These are phyloP conservation scores for Pseudogymnoascus sp. DNA, from an alignment of 2,329 filamentous ascomycete genomes.

Conservation along the genomic window DNA sequence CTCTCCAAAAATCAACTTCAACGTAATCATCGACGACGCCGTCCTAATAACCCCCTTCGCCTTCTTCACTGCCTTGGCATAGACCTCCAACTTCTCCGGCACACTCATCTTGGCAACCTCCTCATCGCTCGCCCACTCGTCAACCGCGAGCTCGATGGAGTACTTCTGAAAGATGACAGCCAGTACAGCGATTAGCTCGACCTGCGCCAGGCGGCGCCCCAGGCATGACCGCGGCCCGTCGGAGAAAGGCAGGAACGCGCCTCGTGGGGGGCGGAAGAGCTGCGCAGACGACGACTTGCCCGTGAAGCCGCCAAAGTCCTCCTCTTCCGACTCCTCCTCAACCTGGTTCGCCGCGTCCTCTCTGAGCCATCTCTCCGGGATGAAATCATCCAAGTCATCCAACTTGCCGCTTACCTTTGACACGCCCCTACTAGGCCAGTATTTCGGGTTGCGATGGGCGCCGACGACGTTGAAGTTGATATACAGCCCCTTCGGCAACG, in stretches of 20 bases:
- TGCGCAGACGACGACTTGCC: constrained; percentile 53
- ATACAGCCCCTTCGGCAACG: constrained; percentile 47
- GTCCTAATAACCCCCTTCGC: constrained; percentile 44
- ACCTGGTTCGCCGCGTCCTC: constrained; percentile 20
- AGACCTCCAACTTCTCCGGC: constrained; percentile 43
- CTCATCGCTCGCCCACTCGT: constrained; percentile 46
- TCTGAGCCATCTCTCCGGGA: constrained; percentile 64
- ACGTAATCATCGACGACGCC: constrained; percentile 58
- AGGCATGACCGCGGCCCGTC: constrained; percentile 51
- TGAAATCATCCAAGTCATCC: constrained; percentile 58
- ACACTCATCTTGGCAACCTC: constrained; percentile 44
- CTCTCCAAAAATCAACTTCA: constrained; percentile 57
- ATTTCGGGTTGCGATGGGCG: constrained; percentile 60
- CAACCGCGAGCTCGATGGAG: constrained; percentile 53
- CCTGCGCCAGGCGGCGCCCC: constrained; percentile 50
- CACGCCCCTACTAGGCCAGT: constrained; percentile 48
- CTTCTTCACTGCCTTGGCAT: constrained; percentile 51
- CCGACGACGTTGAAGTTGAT: constrained; percentile 50
- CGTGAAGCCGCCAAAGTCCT: constrained; percentile 46
- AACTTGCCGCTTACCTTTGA: constrained; percentile 33
- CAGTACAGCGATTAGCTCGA: constrained; percentile 48
- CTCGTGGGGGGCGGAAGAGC: constrained; percentile 41
- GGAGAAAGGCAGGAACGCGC: constrained; percentile 50
- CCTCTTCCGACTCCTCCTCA: constrained; percentile 25
- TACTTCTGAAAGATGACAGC: constrained; percentile 47